Evolutionary conservation across 768 basidiomycete species (phyloP).

Genomic region (Mycena belliarum): DNA sequence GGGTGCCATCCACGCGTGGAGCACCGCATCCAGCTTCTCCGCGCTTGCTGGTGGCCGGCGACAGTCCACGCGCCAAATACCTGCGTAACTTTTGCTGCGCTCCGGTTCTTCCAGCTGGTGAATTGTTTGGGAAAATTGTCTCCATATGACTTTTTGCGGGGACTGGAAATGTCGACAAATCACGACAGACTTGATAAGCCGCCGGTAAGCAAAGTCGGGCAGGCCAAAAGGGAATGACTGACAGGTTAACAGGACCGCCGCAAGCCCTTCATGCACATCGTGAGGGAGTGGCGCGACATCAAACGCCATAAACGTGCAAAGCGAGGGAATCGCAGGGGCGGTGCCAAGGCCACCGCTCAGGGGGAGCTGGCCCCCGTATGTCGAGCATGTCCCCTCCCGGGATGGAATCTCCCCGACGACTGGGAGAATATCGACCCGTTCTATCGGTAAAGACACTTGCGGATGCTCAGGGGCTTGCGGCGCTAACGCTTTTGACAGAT

Average conservation of each 20-base stretch:
- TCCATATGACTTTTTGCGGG: conserved; percentile 14
- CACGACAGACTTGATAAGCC: conserved; percentile 3
- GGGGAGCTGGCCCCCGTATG: not conserved
- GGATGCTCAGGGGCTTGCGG: too few relatives aligned
- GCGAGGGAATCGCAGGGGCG: not conserved
- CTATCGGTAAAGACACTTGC: not conserved
- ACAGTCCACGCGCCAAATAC: conserved; percentile 9
- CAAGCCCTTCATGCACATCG: conserved; percentile 10
- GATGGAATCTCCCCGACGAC: not conserved
- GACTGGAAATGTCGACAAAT: not conserved
- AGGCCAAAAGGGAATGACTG: not conserved
- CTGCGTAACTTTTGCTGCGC: conserved; percentile 9
- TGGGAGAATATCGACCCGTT: not conserved
- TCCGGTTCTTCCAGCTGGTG: conserved; percentile 14
- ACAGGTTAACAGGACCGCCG: conserved; percentile 4
- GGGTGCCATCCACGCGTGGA: conserved; percentile 2
- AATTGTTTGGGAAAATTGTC: conserved; percentile 18
- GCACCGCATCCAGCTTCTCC: conserved; percentile 8
- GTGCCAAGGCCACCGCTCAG: not conserved
- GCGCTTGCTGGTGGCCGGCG: conserved; percentile 17
- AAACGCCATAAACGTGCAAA: conserved; percentile 2
- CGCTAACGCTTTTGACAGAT: not conserved
- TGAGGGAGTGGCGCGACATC: conserved; percentile 11
- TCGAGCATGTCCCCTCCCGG: not conserved
- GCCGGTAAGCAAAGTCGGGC: not conserved